Percentiles rank a stretch among this genome's conserved stretches.
Evolutionary conservation across 345 rosid species (phyloP).

Genomic region (Excoecaria agallocha): DNA sequence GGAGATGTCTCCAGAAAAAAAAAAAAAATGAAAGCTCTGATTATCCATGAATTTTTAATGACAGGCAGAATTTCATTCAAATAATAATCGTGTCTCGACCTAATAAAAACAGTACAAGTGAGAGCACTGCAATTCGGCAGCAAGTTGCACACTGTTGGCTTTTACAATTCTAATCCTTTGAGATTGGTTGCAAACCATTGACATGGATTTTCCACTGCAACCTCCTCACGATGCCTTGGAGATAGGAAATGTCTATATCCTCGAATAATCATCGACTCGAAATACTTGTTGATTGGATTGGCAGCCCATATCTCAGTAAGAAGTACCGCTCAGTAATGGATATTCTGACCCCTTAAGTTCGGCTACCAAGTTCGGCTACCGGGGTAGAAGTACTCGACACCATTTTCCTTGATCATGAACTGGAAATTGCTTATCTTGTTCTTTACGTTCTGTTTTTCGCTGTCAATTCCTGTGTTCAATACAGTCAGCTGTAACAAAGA

Average conservation of each 20-base stretch:
- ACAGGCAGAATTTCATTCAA: neutral
- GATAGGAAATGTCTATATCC: neutral
- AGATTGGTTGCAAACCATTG: no score
- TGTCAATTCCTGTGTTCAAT: constrained; percentile 41
- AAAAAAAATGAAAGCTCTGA: neutral
- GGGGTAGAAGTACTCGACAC: constrained; percentile 72
- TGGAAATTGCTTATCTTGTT: constrained; percentile 71
- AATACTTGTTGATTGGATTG: neutral
- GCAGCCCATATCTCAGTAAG: neutral
- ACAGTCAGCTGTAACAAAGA: constrained; percentile 57
- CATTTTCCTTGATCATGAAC: constrained; percentile 72
- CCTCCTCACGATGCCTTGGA: no score
- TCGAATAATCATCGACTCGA: neutral
- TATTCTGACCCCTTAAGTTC: constrained; percentile 25
- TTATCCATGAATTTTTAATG: neutral
- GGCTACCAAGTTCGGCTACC: constrained; percentile 55
- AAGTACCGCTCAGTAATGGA: neutral
- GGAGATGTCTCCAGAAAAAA: neutral
- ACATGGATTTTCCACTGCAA: no score
- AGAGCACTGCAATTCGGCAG: no score
- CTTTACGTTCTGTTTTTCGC: constrained; percentile 32
- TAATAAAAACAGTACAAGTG: no score
- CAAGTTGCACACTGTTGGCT: no score
- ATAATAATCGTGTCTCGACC: neutral
- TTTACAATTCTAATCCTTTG: no score